Percentiles rank a stretch among this genome's conserved stretches.
phyloP scores from a whole-genome alignment of 2,329 filamentous ascomycete genomes.

The Ceratocystis harringtonii region DNA sequence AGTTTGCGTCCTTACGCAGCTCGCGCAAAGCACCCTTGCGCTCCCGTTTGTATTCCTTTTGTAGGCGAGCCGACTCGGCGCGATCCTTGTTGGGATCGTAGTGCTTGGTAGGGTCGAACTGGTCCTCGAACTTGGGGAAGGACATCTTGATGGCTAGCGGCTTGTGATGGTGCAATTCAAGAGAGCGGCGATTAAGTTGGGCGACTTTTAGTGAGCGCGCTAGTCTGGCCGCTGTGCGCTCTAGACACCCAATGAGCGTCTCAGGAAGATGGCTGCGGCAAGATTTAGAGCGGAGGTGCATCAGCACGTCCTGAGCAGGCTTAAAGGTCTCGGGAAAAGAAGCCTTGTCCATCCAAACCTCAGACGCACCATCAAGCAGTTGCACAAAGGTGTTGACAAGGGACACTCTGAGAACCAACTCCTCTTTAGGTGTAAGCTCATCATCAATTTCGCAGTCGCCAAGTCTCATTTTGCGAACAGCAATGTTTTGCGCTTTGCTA shows the following conservation, averaged over 20 bases:
- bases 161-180: conserved; percentile 77
- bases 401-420: conserved; percentile 36
- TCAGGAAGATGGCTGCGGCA: conserved; percentile 23
- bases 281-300: conserved; percentile 38
- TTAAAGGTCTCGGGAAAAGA: conserved; percentile 54
- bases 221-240: conserved; percentile 33
- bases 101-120: conserved; percentile 87
- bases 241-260: conserved; percentile 27
- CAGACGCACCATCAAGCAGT: conserved; percentile 52
- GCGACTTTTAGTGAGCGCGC: conserved; percentile 44
- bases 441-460: conserved; percentile 35
- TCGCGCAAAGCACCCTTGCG: conserved; percentile 89
- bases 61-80: conserved; percentile 68
- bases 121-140: conserved; percentile 91
- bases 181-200: conserved; percentile 53
- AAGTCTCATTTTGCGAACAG: conserved; percentile 41
- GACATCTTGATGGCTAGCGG: conserved; percentile 76
- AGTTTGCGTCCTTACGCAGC: conserved; percentile 85
- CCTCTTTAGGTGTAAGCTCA: conserved; percentile 21
- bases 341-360: conserved; percentile 57
- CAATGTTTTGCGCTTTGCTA: conserved; percentile 27
- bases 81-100: conserved; percentile 93
- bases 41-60: conserved; percentile 86
- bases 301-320: conserved; percentile 46
- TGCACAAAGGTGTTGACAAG: conserved; percentile 47